These are phyloP conservation scores for Helenozyma baotianmanensis DNA, from an alignment of 805 yeast species.

Conservation along the genomic window DNA sequence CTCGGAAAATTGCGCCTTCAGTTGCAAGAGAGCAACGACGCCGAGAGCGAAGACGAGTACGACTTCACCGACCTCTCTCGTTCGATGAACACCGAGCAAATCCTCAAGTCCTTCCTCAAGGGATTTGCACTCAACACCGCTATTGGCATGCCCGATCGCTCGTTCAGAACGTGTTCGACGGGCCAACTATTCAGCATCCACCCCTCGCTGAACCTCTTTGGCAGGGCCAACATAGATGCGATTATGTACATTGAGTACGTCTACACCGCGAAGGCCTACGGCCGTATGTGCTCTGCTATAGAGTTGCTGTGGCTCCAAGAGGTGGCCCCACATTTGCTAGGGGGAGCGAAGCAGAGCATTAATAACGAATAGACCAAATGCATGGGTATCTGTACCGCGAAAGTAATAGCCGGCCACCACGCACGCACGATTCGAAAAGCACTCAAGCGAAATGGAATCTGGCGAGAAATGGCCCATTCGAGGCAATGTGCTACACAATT, in stretches of 20 bases:
- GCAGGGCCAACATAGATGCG: constrained; percentile 67
- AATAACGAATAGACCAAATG: constrained; percentile 14
- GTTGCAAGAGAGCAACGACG: constrained; percentile 17
- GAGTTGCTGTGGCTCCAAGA: constrained; percentile 85
- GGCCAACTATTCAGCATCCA: constrained; percentile 87
- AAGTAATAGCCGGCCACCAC: too few relatives aligned
- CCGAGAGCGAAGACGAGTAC: constrained; percentile 21
- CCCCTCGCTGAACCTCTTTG: constrained; percentile 86
- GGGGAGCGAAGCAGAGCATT: constrained; percentile 33
- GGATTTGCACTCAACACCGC: constrained; percentile 92
- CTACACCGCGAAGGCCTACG: constrained; percentile 88
- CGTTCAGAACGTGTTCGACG: constrained; percentile 77
- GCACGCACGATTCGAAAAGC: too few relatives aligned
- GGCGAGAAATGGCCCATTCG: too few relatives aligned
- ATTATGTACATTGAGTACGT: constrained; percentile 94
- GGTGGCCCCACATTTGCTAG: constrained; percentile 62
- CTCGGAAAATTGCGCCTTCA: constrained; percentile 23
- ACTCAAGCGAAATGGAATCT: too few relatives aligned
- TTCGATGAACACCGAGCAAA: constrained; percentile 47
- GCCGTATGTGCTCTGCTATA: constrained; percentile 78
- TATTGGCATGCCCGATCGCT: constrained; percentile 89
- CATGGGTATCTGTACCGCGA: too few relatives aligned
- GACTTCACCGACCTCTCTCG: constrained; percentile 13
- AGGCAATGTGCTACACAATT: too few relatives aligned
- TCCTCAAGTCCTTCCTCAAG: constrained; percentile 72